Evolutionary conservation across 441 rosid species (phyloP), one percentile per base, ranked within the genome.

Genomic region (Arabidopsis hybrid): DNA sequence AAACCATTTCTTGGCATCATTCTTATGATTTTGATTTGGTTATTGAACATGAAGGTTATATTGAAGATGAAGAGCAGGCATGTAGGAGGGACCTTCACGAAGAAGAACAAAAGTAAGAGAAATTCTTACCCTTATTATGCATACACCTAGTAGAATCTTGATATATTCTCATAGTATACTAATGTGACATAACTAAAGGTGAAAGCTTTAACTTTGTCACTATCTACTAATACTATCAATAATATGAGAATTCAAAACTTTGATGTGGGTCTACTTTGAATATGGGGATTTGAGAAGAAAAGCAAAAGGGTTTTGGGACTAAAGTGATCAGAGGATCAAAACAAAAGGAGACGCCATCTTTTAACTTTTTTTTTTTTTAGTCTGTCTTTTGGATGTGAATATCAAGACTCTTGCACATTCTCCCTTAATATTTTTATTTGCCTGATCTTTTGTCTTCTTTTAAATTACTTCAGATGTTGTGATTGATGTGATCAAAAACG

Each of bases 41-140:
- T 69, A 18, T 34, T 18, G 65, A 8, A 46, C 34, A 31, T 78
- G 76, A 70, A 88, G 90, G 98, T 93, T 59, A 91, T 81, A 78
- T 58, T 91, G 86, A 93, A 93, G 93, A 93, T 88, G 94, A 93
- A 93, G 92, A 93, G 98, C 67, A 92, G 74, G 73, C 96, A 90
- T 69, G 96, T 89, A 14, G 97, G 87, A 73, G 91, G 96, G 86
- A 90, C 97, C 85, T 77, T 92, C 78, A 92, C 93, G n/a, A 92
- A 92, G 85, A 92, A 92, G 95, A 90, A 92, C 81, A 92, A 92
- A 90, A 87, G 97, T 92, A 70, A 82, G 91, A 71, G 8, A 31
- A 0, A 74, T 60, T 57, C 21, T 46, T 50, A 1, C 7, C 21
- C 35, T 59, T 46, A 31, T 55, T 67, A 63, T 53, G 12, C 42